Conservation (phyloP, 2,329 filamentous ascomycete species). For the Fusarium secorum region DNA sequence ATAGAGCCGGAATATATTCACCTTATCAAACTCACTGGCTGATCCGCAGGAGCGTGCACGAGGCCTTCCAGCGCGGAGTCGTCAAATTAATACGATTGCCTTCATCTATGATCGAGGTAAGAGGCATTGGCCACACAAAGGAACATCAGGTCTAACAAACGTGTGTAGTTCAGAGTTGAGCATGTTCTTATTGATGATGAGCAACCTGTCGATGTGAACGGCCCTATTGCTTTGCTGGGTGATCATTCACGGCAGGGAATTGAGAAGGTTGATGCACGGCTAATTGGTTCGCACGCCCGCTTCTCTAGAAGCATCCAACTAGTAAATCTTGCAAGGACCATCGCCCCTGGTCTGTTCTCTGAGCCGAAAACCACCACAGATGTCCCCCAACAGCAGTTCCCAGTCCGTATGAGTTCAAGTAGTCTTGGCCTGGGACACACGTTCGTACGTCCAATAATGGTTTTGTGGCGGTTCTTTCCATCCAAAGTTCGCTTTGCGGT, state of each 20-base stretch:
- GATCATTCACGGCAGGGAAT: not conserved
- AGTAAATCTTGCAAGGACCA: not conserved
- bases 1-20: not conserved
- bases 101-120: not conserved
- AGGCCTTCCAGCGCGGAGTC: not conserved
- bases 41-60: accelerated
- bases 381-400: too few species aligned
- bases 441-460: not conserved
- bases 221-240: not conserved
- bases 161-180: not conserved
- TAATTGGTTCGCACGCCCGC: not conserved
- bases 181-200: not conserved
- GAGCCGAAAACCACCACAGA: too few species aligned
- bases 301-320: not conserved
- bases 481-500: not conserved
- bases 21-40: not conserved
- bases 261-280: not conserved
- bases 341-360: not conserved
- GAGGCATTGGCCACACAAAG: accelerated
- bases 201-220: not conserved
- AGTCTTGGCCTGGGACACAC: not conserved
- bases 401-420: not conserved
- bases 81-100: not conserved
- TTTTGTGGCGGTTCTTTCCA: not conserved
- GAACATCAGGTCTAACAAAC: accelerated